Conservation (phyloP, 306 rosid species). For the Alnus rubra region DNA sequence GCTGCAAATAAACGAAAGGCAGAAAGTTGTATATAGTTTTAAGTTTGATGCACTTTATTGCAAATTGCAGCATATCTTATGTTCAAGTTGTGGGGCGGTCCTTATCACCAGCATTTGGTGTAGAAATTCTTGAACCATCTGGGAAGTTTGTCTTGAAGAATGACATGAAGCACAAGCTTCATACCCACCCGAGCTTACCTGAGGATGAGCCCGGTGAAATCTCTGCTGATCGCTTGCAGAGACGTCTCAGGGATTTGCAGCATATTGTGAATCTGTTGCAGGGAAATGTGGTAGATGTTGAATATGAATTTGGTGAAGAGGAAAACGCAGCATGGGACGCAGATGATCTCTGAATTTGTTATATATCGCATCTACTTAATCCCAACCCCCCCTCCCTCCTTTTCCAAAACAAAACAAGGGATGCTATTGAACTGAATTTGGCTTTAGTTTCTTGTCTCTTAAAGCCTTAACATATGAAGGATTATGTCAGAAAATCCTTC, state of each 20-base stretch:
- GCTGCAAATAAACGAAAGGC: not conserved
- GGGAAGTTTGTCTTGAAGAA: constrained; percentile 60
- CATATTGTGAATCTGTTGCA: constrained; percentile 40
- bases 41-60: constrained; percentile 25
- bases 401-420: not conserved
- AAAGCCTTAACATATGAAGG: not conserved
- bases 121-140: constrained; percentile 55
- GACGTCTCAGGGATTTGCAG: constrained; percentile 32
- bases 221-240: constrained; percentile 15
- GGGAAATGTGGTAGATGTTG: constrained; percentile 33
- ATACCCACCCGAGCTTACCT: constrained; percentile 18
- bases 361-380: not conserved
- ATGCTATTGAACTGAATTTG: not conserved
- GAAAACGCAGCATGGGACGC: constrained; percentile 57
- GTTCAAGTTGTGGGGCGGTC: constrained; percentile 66
- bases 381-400: not conserved
- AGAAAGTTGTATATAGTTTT: constrained; percentile 16
- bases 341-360: constrained; percentile 27
- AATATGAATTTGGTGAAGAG: constrained; percentile 45
- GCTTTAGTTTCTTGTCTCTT: not conserved
- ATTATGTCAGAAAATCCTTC: too few relatives aligned
- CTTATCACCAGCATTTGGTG: constrained; percentile 61
- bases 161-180: constrained; percentile 28
- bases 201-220: constrained; percentile 29
- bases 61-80: constrained; percentile 63